Evolutionary conservation across 495 filamentous ascomycete genomes (phyloP).

Genomic region (Corynascus novoguineensis): DNA sequence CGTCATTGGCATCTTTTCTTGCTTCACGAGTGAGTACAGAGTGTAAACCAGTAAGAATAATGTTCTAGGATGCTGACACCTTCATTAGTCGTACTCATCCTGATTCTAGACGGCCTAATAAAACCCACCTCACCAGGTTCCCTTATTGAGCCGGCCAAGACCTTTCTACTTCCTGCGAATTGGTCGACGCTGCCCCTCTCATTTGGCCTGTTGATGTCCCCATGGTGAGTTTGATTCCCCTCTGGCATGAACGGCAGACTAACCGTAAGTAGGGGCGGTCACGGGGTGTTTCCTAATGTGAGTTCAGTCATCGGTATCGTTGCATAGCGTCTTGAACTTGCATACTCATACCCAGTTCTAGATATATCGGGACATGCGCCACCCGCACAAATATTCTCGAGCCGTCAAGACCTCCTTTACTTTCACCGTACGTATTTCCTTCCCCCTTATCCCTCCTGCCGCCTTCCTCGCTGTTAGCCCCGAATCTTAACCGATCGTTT

Average conservation of each 20-base stretch:
- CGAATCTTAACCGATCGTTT: not conserved
- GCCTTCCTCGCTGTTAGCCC: not conserved
- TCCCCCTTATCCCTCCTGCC: not conserved
- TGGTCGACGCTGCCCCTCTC: constrained; percentile 89
- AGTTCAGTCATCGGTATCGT: constrained; percentile 1
- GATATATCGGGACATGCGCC: constrained; percentile 97
- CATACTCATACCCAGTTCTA: constrained; percentile 17
- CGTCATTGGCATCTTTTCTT: constrained; percentile 82
- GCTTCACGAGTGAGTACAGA: constrained; percentile 67
- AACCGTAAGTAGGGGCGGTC: constrained; percentile 55
- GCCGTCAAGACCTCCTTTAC: constrained; percentile 75
- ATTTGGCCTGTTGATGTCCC: constrained; percentile 93
- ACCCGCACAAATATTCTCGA: constrained; percentile 76
- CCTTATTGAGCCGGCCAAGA: constrained; percentile 72
- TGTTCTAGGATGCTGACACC: not conserved
- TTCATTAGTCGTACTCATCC: constrained; percentile 63
- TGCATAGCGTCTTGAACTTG: not conserved
- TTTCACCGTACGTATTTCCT: constrained; percentile 67
- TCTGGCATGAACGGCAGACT: not conserved
- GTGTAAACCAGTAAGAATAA: too few relatives aligned
- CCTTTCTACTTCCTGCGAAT: constrained; percentile 71
- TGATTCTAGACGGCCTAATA: constrained; percentile 78
- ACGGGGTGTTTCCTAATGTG: constrained; percentile 85
- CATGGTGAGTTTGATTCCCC: constrained; percentile 50
- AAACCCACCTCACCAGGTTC: constrained; percentile 79